A percentile compares a stretch with the other conserved stretches of the same genome.
phyloP scores from a whole-genome alignment of 495 filamentous ascomycete species.

The Pyrenula aspistea region DNA sequence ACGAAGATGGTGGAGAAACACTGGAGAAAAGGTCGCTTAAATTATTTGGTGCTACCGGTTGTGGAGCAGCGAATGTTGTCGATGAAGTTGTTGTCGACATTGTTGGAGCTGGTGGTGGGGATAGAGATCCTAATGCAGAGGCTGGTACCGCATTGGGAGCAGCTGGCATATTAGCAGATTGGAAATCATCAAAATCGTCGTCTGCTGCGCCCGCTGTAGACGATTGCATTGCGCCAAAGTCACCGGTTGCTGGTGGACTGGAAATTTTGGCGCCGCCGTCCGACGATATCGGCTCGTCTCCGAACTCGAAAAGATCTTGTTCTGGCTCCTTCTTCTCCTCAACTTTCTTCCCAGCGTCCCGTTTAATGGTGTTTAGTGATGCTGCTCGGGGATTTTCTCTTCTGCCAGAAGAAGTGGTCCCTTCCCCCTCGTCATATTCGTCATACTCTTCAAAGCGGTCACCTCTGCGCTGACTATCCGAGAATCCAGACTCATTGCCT shows the following conservation, averaged over 20 bases:
- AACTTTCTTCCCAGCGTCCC: conserved; percentile 46
- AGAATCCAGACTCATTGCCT: conserved; percentile 58
- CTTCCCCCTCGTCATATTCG: conserved; percentile 75
- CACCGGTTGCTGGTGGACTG: conserved; percentile 31
- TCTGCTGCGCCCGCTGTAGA: conserved; percentile 44
- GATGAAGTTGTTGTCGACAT: conserved; percentile 52
- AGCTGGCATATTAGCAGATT: conserved; percentile 65
- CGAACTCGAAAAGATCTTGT: conserved; percentile 76
- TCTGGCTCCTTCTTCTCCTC: conserved; percentile 70
- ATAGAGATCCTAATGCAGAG: conserved; percentile 28
- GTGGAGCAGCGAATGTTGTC: conserved; percentile 67
- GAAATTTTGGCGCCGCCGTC: conserved; percentile 32
- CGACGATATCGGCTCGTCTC: conserved; percentile 53
- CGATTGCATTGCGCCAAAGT: conserved; percentile 43
- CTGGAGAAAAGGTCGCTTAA: conserved; percentile 72
- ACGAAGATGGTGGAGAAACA: conserved; percentile 55
- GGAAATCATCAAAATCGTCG: conserved; percentile 97
- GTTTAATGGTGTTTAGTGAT: conserved; percentile 25
- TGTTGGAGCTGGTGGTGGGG: conserved; percentile 35
- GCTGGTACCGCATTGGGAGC: conserved; percentile 26
- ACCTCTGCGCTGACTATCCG: conserved; percentile 44
- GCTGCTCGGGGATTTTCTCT: conserved; percentile 26
- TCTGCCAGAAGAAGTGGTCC: conserved; percentile 22
- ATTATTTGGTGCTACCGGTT: conserved; percentile 70
- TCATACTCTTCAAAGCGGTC: conserved; percentile 96